These are phyloP conservation scores for Luffa aegyptiaca DNA, from an alignment of 306 rosid species.

Conservation along the genomic window DNA sequence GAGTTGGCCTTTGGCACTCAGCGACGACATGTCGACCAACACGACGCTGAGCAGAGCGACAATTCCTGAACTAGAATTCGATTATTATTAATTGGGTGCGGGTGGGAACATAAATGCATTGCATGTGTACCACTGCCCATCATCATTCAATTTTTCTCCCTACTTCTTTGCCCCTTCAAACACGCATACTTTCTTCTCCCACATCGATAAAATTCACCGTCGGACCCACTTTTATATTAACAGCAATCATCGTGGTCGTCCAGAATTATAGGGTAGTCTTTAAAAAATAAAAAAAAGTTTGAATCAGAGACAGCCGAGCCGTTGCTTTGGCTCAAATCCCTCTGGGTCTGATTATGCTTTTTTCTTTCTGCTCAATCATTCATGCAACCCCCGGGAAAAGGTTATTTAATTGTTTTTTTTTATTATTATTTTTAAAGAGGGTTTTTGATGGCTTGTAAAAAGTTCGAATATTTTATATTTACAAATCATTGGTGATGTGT, in stretches of 20 bases:
- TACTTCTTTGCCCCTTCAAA: background rate
- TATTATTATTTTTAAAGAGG: background rate
- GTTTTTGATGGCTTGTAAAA: background rate
- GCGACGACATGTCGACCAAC: constrained; percentile 10
- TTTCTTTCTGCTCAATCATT: background rate
- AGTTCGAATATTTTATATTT: background rate
- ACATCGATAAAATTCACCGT: background rate
- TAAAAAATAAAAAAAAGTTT: too few relatives aligned
- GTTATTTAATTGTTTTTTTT: background rate
- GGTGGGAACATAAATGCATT: constrained; percentile 7
- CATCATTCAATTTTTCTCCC: constrained; percentile 2
- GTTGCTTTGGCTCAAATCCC: background rate
- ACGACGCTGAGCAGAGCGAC: background rate
- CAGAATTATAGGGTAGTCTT: too few relatives aligned
- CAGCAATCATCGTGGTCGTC: background rate
- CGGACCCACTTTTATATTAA: background rate
- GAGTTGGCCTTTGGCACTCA: background rate
- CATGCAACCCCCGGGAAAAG: background rate
- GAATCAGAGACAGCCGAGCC: background rate
- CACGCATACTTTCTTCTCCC: background rate
- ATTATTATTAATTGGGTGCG: background rate
- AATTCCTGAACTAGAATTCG: background rate
- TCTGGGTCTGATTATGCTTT: background rate
- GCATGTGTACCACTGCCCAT: constrained; percentile 10
- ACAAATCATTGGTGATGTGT: background rate